These are phyloP conservation scores for Cercospora zeae-maydis DNA, from an alignment of 2,329 filamentous ascomycete genomes.

Conservation along the genomic window DNA sequence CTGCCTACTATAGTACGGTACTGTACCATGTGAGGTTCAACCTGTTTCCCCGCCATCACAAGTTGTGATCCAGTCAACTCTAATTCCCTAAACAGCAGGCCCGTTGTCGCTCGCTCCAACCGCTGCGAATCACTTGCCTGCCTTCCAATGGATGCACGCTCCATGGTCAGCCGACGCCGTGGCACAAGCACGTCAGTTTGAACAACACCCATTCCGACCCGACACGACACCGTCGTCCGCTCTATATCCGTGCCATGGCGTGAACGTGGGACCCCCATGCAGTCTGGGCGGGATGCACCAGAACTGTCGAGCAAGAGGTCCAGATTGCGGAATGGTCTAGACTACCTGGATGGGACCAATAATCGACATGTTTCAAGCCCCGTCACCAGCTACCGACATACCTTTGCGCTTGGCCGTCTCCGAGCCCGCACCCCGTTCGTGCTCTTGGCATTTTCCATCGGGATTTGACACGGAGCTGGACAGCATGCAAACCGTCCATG, in stretches of 20 bases:
- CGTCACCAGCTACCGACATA: neutral
- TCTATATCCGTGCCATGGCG: neutral
- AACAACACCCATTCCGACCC: neutral
- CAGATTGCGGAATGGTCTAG: neutral
- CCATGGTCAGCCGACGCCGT: neutral
- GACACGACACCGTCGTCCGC: neutral
- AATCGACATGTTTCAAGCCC: neutral
- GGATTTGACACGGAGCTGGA: too few relatives aligned
- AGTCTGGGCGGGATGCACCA: neutral
- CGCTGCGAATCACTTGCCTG: neutral
- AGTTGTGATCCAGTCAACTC: neutral
- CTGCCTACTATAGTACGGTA: too few relatives aligned
- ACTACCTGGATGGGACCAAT: neutral
- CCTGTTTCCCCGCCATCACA: conserved; percentile 6
- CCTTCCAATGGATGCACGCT: neutral
- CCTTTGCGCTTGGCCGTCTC: too few relatives aligned
- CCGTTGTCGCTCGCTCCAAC: neutral
- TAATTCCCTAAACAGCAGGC: neutral
- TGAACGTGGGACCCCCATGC: too few relatives aligned
- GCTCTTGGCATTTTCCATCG: too few relatives aligned
- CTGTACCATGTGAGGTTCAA: conserved; percentile 6
- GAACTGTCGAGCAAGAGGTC: neutral
- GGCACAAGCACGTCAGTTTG: neutral
- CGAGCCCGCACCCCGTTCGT: too few relatives aligned
- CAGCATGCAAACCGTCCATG: too few relatives aligned